phyloP scores from a whole-genome alignment of 2,329 filamentous ascomycete genomes.

The Alternaria sp. region DNA sequence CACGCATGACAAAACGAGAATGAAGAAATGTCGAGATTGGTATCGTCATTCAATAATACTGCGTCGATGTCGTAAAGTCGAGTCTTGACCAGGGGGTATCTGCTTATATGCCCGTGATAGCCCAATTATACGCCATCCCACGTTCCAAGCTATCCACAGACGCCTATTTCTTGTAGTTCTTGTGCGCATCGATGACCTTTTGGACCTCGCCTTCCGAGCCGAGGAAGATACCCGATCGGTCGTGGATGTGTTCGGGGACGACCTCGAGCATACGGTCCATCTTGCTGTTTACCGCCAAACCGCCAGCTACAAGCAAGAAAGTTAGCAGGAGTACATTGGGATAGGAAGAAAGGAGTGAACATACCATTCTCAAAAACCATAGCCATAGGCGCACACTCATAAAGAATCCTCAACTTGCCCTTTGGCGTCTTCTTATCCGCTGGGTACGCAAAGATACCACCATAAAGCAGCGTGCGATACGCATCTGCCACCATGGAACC shows the following conservation, averaged over 20 bases:
- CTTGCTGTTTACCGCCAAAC: constrained; percentile 87
- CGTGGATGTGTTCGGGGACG: constrained; percentile 90
- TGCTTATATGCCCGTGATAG: background rate
- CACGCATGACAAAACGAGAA: background rate
- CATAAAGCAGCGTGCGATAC: constrained; percentile 93
- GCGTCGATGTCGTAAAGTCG: background rate
- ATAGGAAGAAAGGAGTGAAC: constrained; percentile 31
- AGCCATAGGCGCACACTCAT: constrained; percentile 99
- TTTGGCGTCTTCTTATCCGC: constrained; percentile 98
- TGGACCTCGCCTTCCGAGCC: constrained; percentile 94
- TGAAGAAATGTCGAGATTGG: background rate
- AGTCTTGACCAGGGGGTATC: background rate
- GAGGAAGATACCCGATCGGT: constrained; percentile 93
- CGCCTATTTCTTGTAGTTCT: constrained; percentile 55
- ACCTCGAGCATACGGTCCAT: constrained; percentile 92
- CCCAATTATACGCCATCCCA: background rate
- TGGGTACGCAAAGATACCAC: constrained; percentile 96
- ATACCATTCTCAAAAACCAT: constrained; percentile 98
- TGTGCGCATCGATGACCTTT: constrained; percentile 88
- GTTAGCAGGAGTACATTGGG: constrained; percentile 16
- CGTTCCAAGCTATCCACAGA: background rate
- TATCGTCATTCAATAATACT: constrained; percentile 5
- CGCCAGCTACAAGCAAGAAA: constrained; percentile 69
- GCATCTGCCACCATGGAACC: constrained; percentile 98
- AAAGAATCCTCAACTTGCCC: constrained; percentile 95